A percentile compares a stretch with the other conserved stretches of the same genome.
phyloP scores from a whole-genome alignment of 2,329 filamentous ascomycete species.

The Talaromyces sp. region DNA sequence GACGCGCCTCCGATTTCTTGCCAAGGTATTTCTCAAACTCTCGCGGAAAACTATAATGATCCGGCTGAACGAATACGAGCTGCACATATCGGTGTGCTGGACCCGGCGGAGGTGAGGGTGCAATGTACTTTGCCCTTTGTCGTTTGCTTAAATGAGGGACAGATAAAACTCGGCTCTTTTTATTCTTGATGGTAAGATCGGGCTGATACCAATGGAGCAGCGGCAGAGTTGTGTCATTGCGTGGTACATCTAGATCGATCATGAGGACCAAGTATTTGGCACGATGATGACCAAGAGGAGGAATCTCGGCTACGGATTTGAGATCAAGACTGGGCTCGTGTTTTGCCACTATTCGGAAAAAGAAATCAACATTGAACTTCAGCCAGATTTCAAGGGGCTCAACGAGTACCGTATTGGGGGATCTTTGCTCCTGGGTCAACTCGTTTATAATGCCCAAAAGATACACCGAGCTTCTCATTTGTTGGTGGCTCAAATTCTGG shows the following conservation, averaged over 20 bases:
- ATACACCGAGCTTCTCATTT: constrained; percentile 1
- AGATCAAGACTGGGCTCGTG: background rate
- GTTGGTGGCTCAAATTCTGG: constrained; percentile 8
- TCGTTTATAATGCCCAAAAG: background rate
- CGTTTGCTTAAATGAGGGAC: background rate
- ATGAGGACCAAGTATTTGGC: constrained; percentile 5
- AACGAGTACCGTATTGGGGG: background rate
- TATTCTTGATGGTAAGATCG: background rate
- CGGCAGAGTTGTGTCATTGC: constrained; percentile 3
- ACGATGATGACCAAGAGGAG: background rate
- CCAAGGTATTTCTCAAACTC: constrained; percentile 2
- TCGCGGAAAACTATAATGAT: background rate
- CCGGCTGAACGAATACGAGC: constrained; percentile 4
- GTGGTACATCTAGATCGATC: constrained; percentile 8
- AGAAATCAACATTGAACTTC: background rate
- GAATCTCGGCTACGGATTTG: background rate
- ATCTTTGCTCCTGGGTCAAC: constrained; percentile 1
- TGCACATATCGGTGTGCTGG: constrained; percentile 6
- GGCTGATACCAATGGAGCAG: constrained; percentile 10
- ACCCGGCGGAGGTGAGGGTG: constrained; percentile 6
- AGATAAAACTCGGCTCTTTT: background rate
- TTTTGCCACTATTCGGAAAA: background rate
- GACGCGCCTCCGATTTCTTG: constrained; percentile 2
- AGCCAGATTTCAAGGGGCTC: no score
- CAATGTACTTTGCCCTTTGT: background rate